Base-by-base conservation (phyloP, 192 early-diverging fungal genomes). In the Umbelopsis sp. region DNA sequence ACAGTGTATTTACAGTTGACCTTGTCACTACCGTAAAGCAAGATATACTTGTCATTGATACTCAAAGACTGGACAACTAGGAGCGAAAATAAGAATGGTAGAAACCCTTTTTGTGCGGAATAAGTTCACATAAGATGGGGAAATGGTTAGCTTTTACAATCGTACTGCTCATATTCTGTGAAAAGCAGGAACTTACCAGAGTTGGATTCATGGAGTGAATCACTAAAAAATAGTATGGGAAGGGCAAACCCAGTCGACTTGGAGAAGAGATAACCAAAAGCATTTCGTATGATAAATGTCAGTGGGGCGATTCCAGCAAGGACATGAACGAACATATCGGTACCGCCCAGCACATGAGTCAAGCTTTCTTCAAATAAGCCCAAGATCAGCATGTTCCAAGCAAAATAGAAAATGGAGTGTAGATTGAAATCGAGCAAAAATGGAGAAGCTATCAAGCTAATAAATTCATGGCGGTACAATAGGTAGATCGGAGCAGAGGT, bases 351-450 rank as follows among this genome's bases (percentile, higher is more conserved):
- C 31, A 76, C 52, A 31, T 74, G 66, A 21, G 83, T 76, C 68
- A 87, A 65, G 11, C 79, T 80, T 43, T 87, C 83, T 69, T 87
- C 85, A 71, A 87, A 87, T 31, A 87, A 56, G 12, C 81, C 76
- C 16, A 87, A 65, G 32, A 81, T 81, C n/a, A 87, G 38, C 29
- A 87, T 59, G 51, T 87, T 87, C 69, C 80, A 79, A 16, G 54
- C 72, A 38, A 75, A 74, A 8, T 85, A 67, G 11, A 76, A n/a
- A 1, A 81, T 11, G 22, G 44, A 32, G 10, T 59, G 77, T 17
- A 78, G 26, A 1, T 72, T 56, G 26, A 69, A 77, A n/a, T 38
- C 68, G 72, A 72, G 77, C 74, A 73, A 71, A 71, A 65, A 82
- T 65, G 68, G 76, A n/a, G 72, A 83, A 69, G 44, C 73, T 22